Conservation (phyloP, 352 stramenopile species). For the Pythium guiyangense region DNA sequence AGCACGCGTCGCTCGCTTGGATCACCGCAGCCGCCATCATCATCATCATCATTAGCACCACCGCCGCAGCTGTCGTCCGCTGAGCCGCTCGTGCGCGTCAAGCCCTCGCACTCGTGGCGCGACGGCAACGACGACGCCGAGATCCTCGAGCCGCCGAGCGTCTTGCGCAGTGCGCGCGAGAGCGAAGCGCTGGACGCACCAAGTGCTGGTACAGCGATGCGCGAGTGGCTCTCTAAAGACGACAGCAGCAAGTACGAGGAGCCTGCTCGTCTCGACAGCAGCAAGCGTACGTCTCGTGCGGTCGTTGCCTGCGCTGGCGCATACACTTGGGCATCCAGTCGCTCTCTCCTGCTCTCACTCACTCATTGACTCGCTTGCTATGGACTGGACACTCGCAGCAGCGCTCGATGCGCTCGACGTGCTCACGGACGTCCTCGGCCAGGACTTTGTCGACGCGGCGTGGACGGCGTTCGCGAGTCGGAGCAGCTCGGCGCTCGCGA, state of each 20-base stretch:
- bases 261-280: background rate
- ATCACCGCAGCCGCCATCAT: too few relatives aligned
- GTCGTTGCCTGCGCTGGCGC: too few relatives aligned
- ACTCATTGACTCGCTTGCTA: too few relatives aligned
- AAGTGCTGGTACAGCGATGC: too few relatives aligned
- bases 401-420: conserved; percentile 60
- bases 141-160: conserved; percentile 15
- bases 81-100: conserved; percentile 31
- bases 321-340: too few relatives aligned
- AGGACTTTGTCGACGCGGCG: conserved; percentile 51
- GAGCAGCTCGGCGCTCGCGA: conserved; percentile 24
- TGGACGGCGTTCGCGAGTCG: conserved; percentile 42
- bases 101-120: conserved; percentile 65
- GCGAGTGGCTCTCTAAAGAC: too few relatives aligned
- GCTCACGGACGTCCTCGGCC: conserved; percentile 46
- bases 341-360: too few relatives aligned
- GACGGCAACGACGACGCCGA: conserved; percentile 56
- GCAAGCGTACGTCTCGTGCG: conserved; percentile 6
- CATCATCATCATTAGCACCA: too few relatives aligned
- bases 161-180: too few relatives aligned
- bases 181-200: background rate
- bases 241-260: background rate
- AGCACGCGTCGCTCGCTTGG: too few relatives aligned
- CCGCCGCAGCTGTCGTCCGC: too few relatives aligned
- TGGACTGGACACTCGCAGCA: too few relatives aligned